These are phyloP conservation scores for Coniochaeta sp. DNA, from an alignment of 2,329 filamentous ascomycete genomes.

Conservation along the genomic window DNA sequence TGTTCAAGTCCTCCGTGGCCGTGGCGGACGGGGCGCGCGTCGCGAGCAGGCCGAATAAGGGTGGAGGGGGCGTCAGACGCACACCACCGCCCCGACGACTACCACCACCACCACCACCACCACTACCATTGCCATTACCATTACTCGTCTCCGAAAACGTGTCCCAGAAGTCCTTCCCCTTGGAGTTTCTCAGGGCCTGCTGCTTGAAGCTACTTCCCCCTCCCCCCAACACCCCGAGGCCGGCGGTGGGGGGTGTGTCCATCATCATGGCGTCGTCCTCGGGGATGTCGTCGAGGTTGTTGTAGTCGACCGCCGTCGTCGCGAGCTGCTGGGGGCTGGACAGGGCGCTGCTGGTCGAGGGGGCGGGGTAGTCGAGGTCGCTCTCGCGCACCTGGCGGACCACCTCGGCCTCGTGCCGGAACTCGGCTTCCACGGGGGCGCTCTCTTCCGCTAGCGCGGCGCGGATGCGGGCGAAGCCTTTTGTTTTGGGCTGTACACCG, in stretches of 20 bases:
- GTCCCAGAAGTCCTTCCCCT: slow-evolving; percentile 70
- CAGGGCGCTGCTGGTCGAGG: too few species aligned
- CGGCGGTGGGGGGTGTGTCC: slow-evolving; percentile 34
- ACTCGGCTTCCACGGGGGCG: slow-evolving; percentile 80
- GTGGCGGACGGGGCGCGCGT: slow-evolving; percentile 49
- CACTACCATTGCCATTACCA: slow-evolving; percentile 20
- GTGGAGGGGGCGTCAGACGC: slow-evolving; percentile 50
- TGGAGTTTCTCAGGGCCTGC: slow-evolving; percentile 64
- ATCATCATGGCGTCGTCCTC: slow-evolving; percentile 65
- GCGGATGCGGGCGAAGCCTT: slow-evolving; percentile 87
- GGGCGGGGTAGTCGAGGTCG: slow-evolving; percentile 58
- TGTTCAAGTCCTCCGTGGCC: slow-evolving; percentile 59
- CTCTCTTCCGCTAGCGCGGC: slow-evolving; percentile 85
- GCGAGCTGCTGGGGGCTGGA: slow-evolving; percentile 60
- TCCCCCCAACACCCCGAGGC: slow-evolving; percentile 44
- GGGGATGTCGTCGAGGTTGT: slow-evolving; percentile 59
- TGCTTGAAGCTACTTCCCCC: slow-evolving; percentile 73
- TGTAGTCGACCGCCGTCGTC: too few species aligned
- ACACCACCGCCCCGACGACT: slow-evolving; percentile 15
- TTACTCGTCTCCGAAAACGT: slow-evolving; percentile 62
- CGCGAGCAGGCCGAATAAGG: slow-evolving; percentile 50
- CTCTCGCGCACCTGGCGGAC: slow-evolving; percentile 92
- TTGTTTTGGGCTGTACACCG: slow-evolving; percentile 81
- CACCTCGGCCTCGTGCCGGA: slow-evolving; percentile 86
- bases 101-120: slow-evolving; percentile 36